Evolutionary conservation across 2,329 filamentous ascomycete species (phyloP), one percentile per base, ranked within the genome.

Genomic region (Leptographium wingfieldii): DNA sequence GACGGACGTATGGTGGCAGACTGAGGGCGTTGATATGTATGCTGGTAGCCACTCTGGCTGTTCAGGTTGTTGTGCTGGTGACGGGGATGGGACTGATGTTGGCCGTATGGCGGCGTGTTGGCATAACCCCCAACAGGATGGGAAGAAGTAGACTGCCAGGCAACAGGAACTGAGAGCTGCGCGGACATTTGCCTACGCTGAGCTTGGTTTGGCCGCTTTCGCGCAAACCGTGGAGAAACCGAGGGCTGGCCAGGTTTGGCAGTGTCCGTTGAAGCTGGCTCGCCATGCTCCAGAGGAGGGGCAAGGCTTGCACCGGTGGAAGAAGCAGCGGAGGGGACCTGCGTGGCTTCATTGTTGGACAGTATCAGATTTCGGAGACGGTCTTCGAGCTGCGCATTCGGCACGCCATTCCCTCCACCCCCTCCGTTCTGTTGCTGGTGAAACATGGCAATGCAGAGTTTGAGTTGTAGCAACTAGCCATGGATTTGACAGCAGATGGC

Each of bases 171-270:
- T 0, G 80, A 77, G 22, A 84, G 66, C 63, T 85, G 79, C 5
- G 81, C 76, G 60, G 76, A 83, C 80, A 84, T 82, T 66, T 85
- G 81, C 27, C 83, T 78, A 56, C 83, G 76, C 65, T 85, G 80
- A 1, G 83, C 82, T 67, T 86, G 83, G 62, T 86, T 86, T 3
- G 74, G 78, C 27, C 82, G 80, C 65, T 77, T 83, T 65, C 73
- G 73, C 57, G 65, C 43, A 9, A 56, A 40, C 33, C 38, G 38
- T 1, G 62, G 63, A 22, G 63, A 62, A 2, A 48, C 54, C 2
- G 63, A 60, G 3, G 62, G 48, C 27, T 46, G 55, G 16, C 48
- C 55, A 43, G 51, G 46, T 6, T 54, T 55, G 12, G 54, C 25
- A 4, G 33, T 14, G 33, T 19, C 56, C 3, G 33, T 11, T 14